Base-by-base conservation (phyloP, 495 filamentous ascomycete species). In the Aspergillus coremiiformis region DNA sequence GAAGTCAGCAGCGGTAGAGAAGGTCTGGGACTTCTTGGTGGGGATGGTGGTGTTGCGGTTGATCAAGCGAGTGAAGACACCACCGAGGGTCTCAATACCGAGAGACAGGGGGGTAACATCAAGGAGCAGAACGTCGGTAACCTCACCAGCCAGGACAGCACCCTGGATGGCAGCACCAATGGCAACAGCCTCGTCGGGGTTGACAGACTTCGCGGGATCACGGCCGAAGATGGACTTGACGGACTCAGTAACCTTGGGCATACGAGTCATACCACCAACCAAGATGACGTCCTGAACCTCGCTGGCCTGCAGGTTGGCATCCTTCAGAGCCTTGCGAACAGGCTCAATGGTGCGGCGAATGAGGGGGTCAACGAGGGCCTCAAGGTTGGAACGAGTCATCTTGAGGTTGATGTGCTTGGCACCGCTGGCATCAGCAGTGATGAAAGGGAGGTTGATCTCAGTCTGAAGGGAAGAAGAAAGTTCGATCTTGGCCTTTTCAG, bases 401-500 rank as follows among this genome's bases (percentile, higher is more conserved):
- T 96, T 96, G 56, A 76, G 73, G 82, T 96, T 95, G 76, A 98
- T 96, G 78, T 98, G 93, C 78, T 95, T 93, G 54, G 93, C 90
- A 60, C 93, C 93, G 51, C 85, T 87, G 53, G 91, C 79, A 71
- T 95, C 90, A 57, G 93, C 93, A 65, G 90, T 94, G 74, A 98
- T 98, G 84, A 96, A 98, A 53, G 93, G 94, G 51, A 97, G 85
- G 76, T 93, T 95, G 76, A 97, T 96, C 70, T 98, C 93, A 52
- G 93, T 98, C 75, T 96, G 92, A 59, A 93, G 82, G 48, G 90
- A 87, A 19, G 91, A 96, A 3, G 93, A 97, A 56, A 98, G 81
- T 76, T 98, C 93, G 66, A 97, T 98, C 88, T 98, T 98, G 66
- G 93, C 93, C 84, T 98, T 98, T 83, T 98, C 93, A 55, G 94